Percentiles rank a stretch among this genome's conserved stretches.
phyloP scores from a whole-genome alignment of 371 early-diverging fungal genomes.

The Rhizomucor miehei region DNA sequence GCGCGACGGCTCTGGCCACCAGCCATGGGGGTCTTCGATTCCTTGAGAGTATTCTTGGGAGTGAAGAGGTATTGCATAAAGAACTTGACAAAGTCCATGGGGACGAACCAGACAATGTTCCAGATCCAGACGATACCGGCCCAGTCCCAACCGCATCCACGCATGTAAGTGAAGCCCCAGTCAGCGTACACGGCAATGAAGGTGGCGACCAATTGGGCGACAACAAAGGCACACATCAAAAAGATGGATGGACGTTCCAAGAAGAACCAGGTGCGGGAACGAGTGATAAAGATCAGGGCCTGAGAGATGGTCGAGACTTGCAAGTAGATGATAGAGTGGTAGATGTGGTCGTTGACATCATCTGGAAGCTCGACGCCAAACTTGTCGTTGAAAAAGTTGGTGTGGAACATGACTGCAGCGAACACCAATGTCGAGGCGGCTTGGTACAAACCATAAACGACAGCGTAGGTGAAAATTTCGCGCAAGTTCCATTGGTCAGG shows the following conservation, averaged over 20 bases:
- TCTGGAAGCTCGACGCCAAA: constrained; percentile 31
- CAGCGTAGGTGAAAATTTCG: constrained; percentile 56
- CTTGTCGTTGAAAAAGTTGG: constrained; percentile 43
- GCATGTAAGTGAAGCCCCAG: constrained; percentile 52
- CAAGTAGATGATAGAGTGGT: constrained; percentile 52
- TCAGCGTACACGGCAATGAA: constrained; percentile 55
- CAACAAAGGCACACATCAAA: constrained; percentile 43
- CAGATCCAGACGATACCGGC: constrained; percentile 59
- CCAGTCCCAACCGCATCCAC: constrained; percentile 52
- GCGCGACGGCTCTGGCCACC: constrained; percentile 18
- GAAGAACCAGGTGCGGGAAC: constrained; percentile 50
- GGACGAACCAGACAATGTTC: constrained; percentile 70
- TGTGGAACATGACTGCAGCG: constrained; percentile 41
- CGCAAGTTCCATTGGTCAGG: constrained; percentile 56
- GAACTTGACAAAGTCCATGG: constrained; percentile 68
- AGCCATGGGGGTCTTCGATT: constrained; percentile 17
- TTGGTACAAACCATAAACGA: constrained; percentile 52
- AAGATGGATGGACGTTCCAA: constrained; percentile 48
- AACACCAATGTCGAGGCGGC: constrained; percentile 55
- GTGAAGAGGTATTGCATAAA: constrained; percentile 53
- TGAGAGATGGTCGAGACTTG: constrained; percentile 57
- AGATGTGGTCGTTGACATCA: constrained; percentile 29
- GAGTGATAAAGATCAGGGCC: constrained; percentile 52
- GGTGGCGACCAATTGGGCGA: constrained; percentile 53
- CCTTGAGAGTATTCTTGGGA: constrained; percentile 23